Conservation (phyloP, 331 rosid species). For the Stylosanthes scabra region DNA sequence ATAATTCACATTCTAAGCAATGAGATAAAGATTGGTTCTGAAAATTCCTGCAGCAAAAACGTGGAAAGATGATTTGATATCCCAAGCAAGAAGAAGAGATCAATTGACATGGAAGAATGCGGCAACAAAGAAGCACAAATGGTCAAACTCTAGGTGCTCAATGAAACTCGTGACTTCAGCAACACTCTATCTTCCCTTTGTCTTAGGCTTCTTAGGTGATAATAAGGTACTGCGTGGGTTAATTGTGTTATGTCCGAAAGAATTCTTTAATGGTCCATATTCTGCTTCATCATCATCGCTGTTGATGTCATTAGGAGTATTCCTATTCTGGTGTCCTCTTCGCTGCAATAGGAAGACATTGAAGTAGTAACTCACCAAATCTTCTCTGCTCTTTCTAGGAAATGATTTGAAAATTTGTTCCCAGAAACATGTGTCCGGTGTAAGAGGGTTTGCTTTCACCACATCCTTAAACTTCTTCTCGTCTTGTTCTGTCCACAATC, state of each 20-base stretch:
- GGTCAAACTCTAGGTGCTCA: constrained; percentile 33
- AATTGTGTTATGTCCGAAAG: constrained; percentile 52
- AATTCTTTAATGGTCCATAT: constrained; percentile 51
- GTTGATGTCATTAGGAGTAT: constrained; percentile 64
- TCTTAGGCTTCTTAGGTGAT: constrained; percentile 60
- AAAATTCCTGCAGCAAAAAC: constrained; percentile 30
- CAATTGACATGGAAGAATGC: constrained; percentile 27
- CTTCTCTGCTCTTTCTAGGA: constrained; percentile 73
- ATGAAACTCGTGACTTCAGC: constrained; percentile 13
- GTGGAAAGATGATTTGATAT: constrained; percentile 20
- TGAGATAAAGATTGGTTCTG: constrained; percentile 22
- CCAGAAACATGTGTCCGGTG: constrained; percentile 67
- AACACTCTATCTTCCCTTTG: constrained; percentile 27
- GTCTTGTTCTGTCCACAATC: constrained; percentile 66
- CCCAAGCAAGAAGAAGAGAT: constrained; percentile 30
- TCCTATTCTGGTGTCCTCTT: constrained; percentile 86
- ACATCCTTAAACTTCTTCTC: constrained; percentile 68
- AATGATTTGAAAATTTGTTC: constrained; percentile 60
- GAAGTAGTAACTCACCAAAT: constrained; percentile 86
- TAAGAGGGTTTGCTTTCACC: constrained; percentile 66
- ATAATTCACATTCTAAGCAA: constrained; percentile 19
- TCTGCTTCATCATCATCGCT: constrained; percentile 88
- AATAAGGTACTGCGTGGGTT: constrained; percentile 49
- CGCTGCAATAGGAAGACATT: constrained; percentile 89
- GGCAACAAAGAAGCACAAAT: constrained; percentile 25